These are phyloP conservation scores for Rhododendron vialii DNA, from an alignment of 148 eudicot genomes.

Conservation along the genomic window DNA sequence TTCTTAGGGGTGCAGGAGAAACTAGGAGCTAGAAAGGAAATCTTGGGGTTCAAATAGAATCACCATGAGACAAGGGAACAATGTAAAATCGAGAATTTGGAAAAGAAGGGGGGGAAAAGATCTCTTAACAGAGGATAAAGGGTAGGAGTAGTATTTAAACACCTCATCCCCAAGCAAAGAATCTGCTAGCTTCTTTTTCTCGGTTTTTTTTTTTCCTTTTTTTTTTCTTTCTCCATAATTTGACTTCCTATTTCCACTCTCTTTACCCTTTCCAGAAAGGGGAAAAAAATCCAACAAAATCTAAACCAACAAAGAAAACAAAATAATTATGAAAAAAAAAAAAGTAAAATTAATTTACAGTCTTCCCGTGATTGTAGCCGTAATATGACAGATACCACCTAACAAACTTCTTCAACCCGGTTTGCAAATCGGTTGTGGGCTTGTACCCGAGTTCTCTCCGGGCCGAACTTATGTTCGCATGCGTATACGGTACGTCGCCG, in stretches of 20 bases:
- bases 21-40: not conserved
- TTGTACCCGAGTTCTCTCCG: constrained; percentile 58
- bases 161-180: constrained; percentile 12
- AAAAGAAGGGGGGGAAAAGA: not conserved
- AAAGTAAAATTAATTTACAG: constrained; percentile 32
- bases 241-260: not conserved
- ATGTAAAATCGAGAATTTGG: not conserved
- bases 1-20: not conserved
- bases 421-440: constrained; percentile 74
- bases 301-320: constrained; percentile 15
- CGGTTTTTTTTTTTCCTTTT: not conserved
- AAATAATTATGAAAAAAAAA: not conserved
- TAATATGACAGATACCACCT: constrained; percentile 63
- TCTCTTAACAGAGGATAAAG: not conserved
- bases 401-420: constrained; percentile 78
- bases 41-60: not conserved
- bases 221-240: not conserved
- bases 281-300: not conserved
- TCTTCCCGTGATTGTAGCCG: constrained; percentile 48
- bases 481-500: constrained; percentile 81
- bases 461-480: constrained; percentile 65
- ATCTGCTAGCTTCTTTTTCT: not conserved
- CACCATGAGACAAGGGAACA: not conserved
- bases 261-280: not conserved
- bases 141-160: no score